Conservation (phyloP, 768 basidiomycete genomes). For the Calocera cornea region DNA sequence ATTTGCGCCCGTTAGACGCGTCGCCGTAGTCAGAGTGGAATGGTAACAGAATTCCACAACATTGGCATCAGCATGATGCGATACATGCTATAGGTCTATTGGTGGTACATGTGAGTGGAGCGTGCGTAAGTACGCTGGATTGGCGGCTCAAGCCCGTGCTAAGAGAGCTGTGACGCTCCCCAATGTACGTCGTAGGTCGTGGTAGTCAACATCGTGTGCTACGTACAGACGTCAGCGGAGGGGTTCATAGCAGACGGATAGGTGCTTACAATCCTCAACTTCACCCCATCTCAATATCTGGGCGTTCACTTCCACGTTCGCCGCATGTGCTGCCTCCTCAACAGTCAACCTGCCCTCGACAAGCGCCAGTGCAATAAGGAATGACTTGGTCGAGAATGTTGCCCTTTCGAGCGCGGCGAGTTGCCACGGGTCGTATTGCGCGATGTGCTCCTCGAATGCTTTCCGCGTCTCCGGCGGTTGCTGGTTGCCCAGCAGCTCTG, state of each 20-base stretch:
- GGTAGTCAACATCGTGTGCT: conserved; percentile 98
- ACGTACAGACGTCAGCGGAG: conserved; percentile 2
- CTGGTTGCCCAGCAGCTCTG: conserved; percentile 52
- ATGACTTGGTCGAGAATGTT: conserved; percentile 79
- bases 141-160: neutral
- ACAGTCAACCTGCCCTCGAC: conserved; percentile 61
- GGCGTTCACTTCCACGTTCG: conserved; percentile 85
- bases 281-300: conserved; percentile 99
- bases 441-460: conserved; percentile 62
- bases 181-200: conserved; percentile 77
- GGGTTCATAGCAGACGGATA: conserved; percentile 11
- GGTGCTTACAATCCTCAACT: conserved; percentile 86
- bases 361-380: conserved; percentile 75
- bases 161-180: conserved; percentile 63
- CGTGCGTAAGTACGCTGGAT: neutral
- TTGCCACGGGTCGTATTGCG: conserved; percentile 9
- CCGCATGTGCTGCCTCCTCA: conserved; percentile 71
- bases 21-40: neutral
- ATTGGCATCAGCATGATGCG: neutral
- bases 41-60: neutral
- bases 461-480: conserved; percentile 59
- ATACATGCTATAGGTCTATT: neutral
- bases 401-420: conserved; percentile 68
- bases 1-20: neutral
- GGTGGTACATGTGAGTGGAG: no score